Conservation (phyloP, 2,329 filamentous ascomycete species). For the Arthrobotrys iridis region DNA sequence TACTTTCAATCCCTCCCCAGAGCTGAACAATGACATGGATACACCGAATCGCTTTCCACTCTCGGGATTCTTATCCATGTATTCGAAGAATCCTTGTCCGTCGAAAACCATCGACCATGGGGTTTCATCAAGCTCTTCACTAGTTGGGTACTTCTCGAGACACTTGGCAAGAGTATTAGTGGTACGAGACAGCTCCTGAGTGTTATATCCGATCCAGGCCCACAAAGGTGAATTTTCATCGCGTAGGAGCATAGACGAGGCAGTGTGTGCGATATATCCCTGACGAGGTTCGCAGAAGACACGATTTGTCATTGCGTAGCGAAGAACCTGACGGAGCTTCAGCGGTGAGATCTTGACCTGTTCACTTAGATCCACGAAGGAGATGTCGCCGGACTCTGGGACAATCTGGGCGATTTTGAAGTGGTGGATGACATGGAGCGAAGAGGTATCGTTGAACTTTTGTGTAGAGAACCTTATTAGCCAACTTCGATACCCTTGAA, state of each 20-base stretch:
- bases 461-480: neutral
- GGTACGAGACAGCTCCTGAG: constrained; percentile 63
- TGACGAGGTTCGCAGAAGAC: constrained; percentile 68
- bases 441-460: constrained; percentile 30
- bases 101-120: constrained; percentile 59
- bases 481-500: neutral
- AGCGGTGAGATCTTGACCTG: constrained; percentile 59
- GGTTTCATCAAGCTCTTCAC: constrained; percentile 56
- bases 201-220: constrained; percentile 69
- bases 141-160: constrained; percentile 57
- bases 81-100: constrained; percentile 60
- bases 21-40: constrained; percentile 68
- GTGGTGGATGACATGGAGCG: constrained; percentile 42
- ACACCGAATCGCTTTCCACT: constrained; percentile 66
- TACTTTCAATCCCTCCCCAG: constrained; percentile 69
- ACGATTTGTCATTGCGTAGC: constrained; percentile 69
- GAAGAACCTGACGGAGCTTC: constrained; percentile 67
- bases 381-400: constrained; percentile 31
- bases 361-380: constrained; percentile 22
- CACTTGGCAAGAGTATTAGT: constrained; percentile 56
- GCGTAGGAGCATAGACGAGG: constrained; percentile 66
- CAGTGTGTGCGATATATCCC: constrained; percentile 68
- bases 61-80: constrained; percentile 58
- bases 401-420: constrained; percentile 36
- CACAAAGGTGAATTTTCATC: constrained; percentile 64